Evolutionary conservation across 164 flowering plant genomes (phyloP), one percentile per base, ranked within the genome.

Genomic region (Protea cynaroides): DNA sequence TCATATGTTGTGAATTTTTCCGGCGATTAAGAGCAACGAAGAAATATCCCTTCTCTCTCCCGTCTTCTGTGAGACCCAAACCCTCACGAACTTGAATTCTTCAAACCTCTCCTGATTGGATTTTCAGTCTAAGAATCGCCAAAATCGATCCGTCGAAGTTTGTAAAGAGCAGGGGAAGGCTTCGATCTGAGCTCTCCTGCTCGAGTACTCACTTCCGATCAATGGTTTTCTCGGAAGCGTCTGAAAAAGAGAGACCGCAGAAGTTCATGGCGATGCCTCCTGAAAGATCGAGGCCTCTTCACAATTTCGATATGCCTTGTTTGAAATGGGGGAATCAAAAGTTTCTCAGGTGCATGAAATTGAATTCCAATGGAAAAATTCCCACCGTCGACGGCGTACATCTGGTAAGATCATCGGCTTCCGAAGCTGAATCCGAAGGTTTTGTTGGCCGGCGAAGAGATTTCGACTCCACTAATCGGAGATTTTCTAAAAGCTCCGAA

Each of bases 291-390:
- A 84, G 76, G 66, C 81, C 80, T 44, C 80, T 86, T 24, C 94
- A 88, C 74, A 84, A 88, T 71, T 88, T 88, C 84, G 60, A 79
- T 25, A 19, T 86, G 53, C 89, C 89, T 29, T 62, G 58, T 13
- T 74, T 85, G 68, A 75, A 74, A 75, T 88, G 97, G 96, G 93
- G 92, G 10, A 77, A 67, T 29, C 87, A 81, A 77, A 75, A 56
- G 65, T 69, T 73, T 56, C 79, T 84, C 17, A 61, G 86, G 25
- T 86, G 89, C 76, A 68, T 74, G 75, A 86, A 82, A 62, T 71
- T 69, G 62, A 63, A 66, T 57, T 40, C 72, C 14, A 62, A 46
- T 43, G 71, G 53, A 44, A 74, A 13, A 34, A 66, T 49, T 37
- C 12, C 38, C 15, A 56, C 66, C 46, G 29, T 15, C 18, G 68